phyloP scores from a whole-genome alignment of 495 filamentous ascomycete species.

The Trichoderma orchidacearum region DNA sequence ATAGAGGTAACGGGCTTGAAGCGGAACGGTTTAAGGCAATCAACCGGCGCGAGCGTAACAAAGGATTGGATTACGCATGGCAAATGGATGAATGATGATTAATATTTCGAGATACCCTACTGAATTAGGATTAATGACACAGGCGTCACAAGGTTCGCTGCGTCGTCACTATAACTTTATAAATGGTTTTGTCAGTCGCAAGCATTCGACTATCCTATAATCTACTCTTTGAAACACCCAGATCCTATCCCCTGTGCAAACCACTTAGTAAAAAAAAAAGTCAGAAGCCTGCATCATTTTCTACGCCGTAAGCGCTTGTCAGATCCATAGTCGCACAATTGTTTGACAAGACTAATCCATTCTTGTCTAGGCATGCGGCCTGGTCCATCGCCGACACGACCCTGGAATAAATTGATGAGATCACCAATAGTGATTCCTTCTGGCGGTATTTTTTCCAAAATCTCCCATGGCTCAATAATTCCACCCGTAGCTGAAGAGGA shows the following conservation, averaged over 20 bases:
- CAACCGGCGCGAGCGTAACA: slow-evolving; percentile 58
- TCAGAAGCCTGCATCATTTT: slow-evolving; percentile 5
- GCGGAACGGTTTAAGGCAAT: slow-evolving; percentile 82
- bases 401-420: slow-evolving; percentile 48
- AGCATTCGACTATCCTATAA: background rate
- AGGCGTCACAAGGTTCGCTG: background rate
- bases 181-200: background rate
- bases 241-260: too few relatives aligned
- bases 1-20: slow-evolving; percentile 89
- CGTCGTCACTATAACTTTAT: background rate
- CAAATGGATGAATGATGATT: slow-evolving; percentile 69
- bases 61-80: slow-evolving; percentile 82
- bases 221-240: too few relatives aligned
- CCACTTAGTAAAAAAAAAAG: too few relatives aligned
- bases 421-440: slow-evolving; percentile 49
- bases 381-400: slow-evolving; percentile 35
- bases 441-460: slow-evolving; percentile 42
- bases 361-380: slow-evolving; percentile 23
- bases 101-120: background rate
- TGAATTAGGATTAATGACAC: background rate
- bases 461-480: slow-evolving; percentile 40
- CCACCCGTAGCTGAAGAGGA: slow-evolving; percentile 30
- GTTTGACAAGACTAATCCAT: slow-evolving; percentile 36
- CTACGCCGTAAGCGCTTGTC: slow-evolving; percentile 34
- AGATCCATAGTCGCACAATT: slow-evolving; percentile 14